A percentile compares a stretch with the other conserved stretches of the same genome.
phyloP scores from a whole-genome alignment of 2,329 filamentous ascomycete genomes.

The Rosellinia necatrix region DNA sequence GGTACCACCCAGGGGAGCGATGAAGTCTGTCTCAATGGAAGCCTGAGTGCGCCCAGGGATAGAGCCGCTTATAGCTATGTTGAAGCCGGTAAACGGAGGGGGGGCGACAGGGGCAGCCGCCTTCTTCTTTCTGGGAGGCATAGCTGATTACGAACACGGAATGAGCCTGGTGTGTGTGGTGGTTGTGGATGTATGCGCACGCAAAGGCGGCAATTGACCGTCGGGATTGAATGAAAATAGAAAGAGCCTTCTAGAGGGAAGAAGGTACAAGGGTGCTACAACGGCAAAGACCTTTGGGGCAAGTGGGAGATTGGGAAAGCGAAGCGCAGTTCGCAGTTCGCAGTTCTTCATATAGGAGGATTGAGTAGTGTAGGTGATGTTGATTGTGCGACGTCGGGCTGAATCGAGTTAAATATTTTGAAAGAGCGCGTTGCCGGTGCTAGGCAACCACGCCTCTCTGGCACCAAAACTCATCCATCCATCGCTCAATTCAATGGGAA shows the following conservation, averaged over 20 bases:
- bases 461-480: neutral
- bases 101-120: conserved; percentile 15
- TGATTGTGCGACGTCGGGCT: too few relatives aligned
- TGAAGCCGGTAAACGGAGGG: conserved; percentile 51
- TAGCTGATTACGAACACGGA: conserved; percentile 9
- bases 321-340: too few relatives aligned
- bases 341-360: neutral
- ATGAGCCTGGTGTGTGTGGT: too few relatives aligned
- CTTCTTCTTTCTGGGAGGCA: conserved; percentile 32
- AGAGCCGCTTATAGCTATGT: conserved; percentile 63
- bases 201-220: too few relatives aligned
- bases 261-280: too few relatives aligned
- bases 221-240: too few relatives aligned
- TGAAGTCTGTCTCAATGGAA: conserved; percentile 48
- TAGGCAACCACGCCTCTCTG: conserved; percentile 24
- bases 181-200: too few relatives aligned
- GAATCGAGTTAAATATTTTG: conserved; percentile 28
- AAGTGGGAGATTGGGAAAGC: neutral
- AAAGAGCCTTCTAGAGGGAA: too few relatives aligned
- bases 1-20: conserved; percentile 55
- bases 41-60: conserved; percentile 60
- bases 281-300: too few relatives aligned
- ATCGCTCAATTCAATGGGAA: neutral
- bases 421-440: conserved; percentile 17
- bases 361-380: neutral